phyloP scores from a whole-genome alignment of 1,139 yeast species.

The Arxiozyma heterogenica region DNA sequence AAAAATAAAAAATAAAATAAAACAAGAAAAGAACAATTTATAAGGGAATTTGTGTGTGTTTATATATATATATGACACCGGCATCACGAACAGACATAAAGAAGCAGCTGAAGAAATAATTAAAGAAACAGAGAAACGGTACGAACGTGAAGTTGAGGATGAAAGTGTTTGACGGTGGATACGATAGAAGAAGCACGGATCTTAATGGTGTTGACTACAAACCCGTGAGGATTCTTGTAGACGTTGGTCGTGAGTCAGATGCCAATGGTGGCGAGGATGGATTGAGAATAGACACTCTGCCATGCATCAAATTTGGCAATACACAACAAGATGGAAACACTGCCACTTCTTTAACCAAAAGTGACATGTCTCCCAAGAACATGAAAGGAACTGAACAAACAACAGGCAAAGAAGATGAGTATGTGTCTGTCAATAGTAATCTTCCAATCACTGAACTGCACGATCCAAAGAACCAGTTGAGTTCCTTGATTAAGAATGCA shows the following conservation, averaged over 20 bases:
- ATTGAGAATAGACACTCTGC: background rate
- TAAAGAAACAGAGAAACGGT: too few relatives aligned
- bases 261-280: background rate
- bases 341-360: background rate
- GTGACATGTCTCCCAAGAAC: background rate
- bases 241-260: background rate
- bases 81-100: too few relatives aligned
- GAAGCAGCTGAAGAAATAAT: too few relatives aligned
- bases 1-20: too few relatives aligned
- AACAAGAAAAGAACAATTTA: too few relatives aligned
- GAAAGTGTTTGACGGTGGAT: constrained; percentile 10
- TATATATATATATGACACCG: too few relatives aligned
- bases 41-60: too few relatives aligned
- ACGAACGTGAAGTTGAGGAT: background rate
- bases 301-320: background rate
- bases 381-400: background rate
- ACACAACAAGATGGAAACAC: background rate
- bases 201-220: background rate
- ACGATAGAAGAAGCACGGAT: constrained; percentile 6
- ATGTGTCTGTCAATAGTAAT: background rate
- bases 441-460: constrained; percentile 18
- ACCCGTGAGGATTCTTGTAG: background rate
- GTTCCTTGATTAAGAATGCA: constrained; percentile 31
- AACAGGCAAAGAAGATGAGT: background rate
- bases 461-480: constrained; percentile 29